Percentiles rank a stretch among this genome's conserved stretches.
Evolutionary conservation across 441 rosid species (phyloP).

Genomic region (Rhodomyrtus psidioides): DNA sequence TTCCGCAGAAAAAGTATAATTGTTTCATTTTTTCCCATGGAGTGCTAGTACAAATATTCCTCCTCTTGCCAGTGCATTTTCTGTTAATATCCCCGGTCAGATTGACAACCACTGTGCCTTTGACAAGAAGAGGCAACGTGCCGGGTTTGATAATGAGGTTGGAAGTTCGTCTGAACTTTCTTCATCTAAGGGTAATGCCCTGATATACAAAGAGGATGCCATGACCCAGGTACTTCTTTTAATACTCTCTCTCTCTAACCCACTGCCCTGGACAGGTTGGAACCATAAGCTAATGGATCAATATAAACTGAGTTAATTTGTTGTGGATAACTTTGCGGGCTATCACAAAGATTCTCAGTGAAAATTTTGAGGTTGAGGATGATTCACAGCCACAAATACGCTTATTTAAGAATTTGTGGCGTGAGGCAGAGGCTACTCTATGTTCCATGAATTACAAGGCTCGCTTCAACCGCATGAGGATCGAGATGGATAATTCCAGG

Average conservation of each 20-base stretch:
- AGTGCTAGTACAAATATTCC: conserved; percentile 1
- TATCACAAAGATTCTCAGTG: conserved; percentile 54
- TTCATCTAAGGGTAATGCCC: conserved; percentile 17
- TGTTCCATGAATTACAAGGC: conserved; percentile 62
- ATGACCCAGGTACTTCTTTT: conserved; percentile 46
- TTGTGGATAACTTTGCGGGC: conserved; percentile 39
- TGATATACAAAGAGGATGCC: conserved; percentile 31
- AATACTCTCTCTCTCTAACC: not conserved
- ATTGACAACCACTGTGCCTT: conserved; percentile 11
- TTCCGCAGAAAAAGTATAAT: not conserved
- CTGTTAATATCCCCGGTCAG: conserved; percentile 10
- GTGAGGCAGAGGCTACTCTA: conserved; percentile 86
- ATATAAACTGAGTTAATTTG: not conserved
- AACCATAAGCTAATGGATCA: not conserved
- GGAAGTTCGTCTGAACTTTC: conserved; percentile 9
- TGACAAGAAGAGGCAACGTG: conserved; percentile 10
- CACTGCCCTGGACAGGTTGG: not conserved
- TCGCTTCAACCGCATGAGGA: conserved; percentile 54
- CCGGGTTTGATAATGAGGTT: conserved; percentile 10
- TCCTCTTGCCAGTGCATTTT: not conserved
- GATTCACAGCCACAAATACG: conserved; percentile 45
- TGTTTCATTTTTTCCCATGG: conserved; percentile 26
- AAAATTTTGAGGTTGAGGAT: conserved; percentile 48
- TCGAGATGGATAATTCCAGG: conserved; percentile 39
- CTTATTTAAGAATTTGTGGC: conserved; percentile 89